Evolutionary conservation across 441 rosid genomes (phyloP), one percentile per base, ranked within the genome.

Genomic region (Pelargonium fulgidum): DNA sequence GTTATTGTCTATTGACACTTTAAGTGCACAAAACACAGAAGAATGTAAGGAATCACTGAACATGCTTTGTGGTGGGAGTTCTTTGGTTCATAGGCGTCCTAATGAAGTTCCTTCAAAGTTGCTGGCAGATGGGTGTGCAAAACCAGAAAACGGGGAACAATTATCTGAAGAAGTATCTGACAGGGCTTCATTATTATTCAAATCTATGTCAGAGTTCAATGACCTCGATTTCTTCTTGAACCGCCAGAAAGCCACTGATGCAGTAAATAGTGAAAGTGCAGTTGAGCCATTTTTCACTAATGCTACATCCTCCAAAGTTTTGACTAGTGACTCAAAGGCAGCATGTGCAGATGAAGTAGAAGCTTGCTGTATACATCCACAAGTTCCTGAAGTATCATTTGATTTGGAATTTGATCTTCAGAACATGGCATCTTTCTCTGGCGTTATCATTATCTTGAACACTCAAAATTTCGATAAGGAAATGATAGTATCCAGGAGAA

Each of bases 221-320:
- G 98, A 90, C 79, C 91, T 95, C 58, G 88, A 81, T 29, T 90
- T 90, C 76, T 90, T 90, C 90, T 82, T 92, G 88, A 89, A 90
- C 84, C 96, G 89, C 75, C 81, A 71, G 67, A 88, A 86, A 81
- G 82, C 77, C 72, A 79, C 70, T 70, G 68, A 64, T 14, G 76
- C 70, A 65, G 81, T 69, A 71, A 83, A 76, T 79, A 66, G 67
- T 52, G 81, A 70, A 71, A 70, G 76, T 68, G 64, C 69, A 69
- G 75, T 59, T 11, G 74, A 68, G 70, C 77, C 73, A 62, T 68
- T 66, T 62, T 52, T 64, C 47, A 66, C 70, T 54, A 64, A 71
- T 62, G 81, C 70, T 70, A 62, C 65, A 67, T 73, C 42, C 77
- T 71, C 76, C 50, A 56, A 77, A 82, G 73, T 78, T 75, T 75